Percentiles rank a stretch among this genome's conserved stretches.
These are phyloP conservation scores for Apiospora saccharicola DNA, from an alignment of 2,329 filamentous ascomycete species.

Conservation along the genomic window DNA sequence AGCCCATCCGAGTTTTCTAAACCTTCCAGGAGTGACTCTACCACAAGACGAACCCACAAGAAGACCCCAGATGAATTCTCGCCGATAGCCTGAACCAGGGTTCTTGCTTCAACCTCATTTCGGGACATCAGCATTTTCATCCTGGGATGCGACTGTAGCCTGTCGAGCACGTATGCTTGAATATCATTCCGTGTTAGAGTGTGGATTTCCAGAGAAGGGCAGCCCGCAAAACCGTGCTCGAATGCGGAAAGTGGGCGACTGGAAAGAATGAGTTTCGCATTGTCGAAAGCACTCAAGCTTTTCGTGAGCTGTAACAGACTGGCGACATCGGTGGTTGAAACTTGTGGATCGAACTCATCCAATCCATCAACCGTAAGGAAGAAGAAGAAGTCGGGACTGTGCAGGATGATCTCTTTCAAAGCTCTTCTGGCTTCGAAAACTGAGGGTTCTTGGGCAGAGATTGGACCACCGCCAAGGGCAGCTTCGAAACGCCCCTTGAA, in stretches of 20 bases:
- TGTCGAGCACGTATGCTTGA: constrained; percentile 29
- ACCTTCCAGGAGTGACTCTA: constrained; percentile 31
- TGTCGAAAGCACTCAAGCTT: constrained; percentile 25
- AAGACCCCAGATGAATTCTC: constrained; percentile 33
- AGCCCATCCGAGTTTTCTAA: constrained; percentile 33
- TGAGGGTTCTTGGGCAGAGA: not conserved
- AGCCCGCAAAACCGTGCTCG: constrained; percentile 28
- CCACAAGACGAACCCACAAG: constrained; percentile 35
- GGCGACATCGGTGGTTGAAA: constrained; percentile 29
- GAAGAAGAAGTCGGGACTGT: constrained; percentile 28
- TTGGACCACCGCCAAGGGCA: not conserved
- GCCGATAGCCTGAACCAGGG: constrained; percentile 29
- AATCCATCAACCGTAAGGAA: constrained; percentile 36
- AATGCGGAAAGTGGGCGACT: constrained; percentile 33
- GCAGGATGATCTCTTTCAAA: constrained; percentile 26
- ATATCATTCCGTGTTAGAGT: constrained; percentile 34
- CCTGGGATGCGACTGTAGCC: constrained; percentile 28
- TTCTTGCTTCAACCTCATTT: constrained; percentile 19
- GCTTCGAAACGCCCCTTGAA: not conserved
- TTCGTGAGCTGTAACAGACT: constrained; percentile 31
- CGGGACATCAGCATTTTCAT: constrained; percentile 28
- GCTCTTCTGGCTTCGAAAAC: constrained; percentile 31
- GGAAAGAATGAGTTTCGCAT: constrained; percentile 34
- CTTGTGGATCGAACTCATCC: constrained; percentile 35
- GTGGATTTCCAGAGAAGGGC: constrained; percentile 31